Evolutionary conservation across 164 flowering plant genomes (phyloP).

Genomic region (Vitis amurensis): DNA sequence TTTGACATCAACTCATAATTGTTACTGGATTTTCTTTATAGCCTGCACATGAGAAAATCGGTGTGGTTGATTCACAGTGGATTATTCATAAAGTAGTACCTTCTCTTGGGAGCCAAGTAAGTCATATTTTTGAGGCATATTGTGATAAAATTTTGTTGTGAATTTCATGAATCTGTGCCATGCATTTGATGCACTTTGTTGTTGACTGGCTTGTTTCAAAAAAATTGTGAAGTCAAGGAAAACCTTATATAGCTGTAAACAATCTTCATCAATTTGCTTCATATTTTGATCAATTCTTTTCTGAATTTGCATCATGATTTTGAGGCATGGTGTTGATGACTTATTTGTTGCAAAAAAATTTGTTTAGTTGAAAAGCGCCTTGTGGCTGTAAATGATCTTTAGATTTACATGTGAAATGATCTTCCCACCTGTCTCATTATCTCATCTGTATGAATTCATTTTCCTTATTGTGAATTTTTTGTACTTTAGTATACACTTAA

Average conservation of each 20-base stretch:
- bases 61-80: conserved; percentile 99
- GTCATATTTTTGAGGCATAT: conserved; percentile 5
- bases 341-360: too few relatives aligned
- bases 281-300: too few relatives aligned
- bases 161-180: not conserved
- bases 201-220: too few relatives aligned
- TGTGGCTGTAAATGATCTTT: too few relatives aligned
- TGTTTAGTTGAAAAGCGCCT: too few relatives aligned
- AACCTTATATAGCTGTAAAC: too few relatives aligned
- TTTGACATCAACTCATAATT: not conserved
- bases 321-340: too few relatives aligned
- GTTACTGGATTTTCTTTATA: conserved; percentile 22
- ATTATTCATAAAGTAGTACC: conserved; percentile 91
- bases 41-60: conserved; percentile 99
- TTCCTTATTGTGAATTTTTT: not conserved
- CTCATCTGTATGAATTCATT: not conserved
- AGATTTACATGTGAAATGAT: too few relatives aligned
- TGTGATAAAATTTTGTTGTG: not conserved
- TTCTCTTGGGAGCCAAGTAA: conserved; percentile 90
- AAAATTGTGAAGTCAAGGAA: too few relatives aligned
- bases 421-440: too few relatives aligned
- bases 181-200: not conserved
- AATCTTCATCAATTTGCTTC: too few relatives aligned
- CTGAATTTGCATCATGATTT: too few relatives aligned
- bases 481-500: not conserved